These are phyloP conservation scores for Tetracladium setigerum DNA, from an alignment of 495 filamentous ascomycete species.

Conservation along the genomic window DNA sequence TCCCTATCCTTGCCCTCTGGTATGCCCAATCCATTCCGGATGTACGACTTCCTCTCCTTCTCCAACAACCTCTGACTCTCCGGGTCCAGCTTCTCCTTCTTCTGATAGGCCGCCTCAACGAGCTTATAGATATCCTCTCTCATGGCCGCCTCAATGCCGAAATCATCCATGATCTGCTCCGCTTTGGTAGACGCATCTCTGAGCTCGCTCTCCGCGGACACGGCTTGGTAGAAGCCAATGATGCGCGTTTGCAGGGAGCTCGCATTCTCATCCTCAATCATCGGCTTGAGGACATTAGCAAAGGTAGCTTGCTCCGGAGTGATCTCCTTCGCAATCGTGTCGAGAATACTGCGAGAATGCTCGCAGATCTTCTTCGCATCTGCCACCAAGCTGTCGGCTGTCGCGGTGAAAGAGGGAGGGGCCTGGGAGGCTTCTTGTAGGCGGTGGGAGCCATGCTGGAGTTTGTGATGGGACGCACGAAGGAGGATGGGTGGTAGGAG, in stretches of 20 bases:
- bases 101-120: constrained; percentile 44
- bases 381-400: constrained; percentile 62
- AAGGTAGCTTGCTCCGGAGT: constrained; percentile 59
- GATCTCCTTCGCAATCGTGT: constrained; percentile 65
- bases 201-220: constrained; percentile 59
- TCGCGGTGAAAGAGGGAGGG: constrained; percentile 81
- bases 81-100: constrained; percentile 29
- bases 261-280: constrained; percentile 61
- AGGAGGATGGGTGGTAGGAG: not conserved
- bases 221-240: constrained; percentile 72
- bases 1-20: constrained; percentile 45
- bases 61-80: constrained; percentile 48
- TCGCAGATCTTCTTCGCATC: constrained; percentile 73
- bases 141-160: constrained; percentile 51
- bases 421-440: constrained; percentile 72
- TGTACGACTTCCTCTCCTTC: constrained; percentile 49
- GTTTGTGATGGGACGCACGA: constrained; percentile 33
- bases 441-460: constrained; percentile 57
- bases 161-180: constrained; percentile 53
- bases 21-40: constrained; percentile 48
- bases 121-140: constrained; percentile 53
- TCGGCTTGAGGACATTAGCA: constrained; percentile 52
- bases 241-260: constrained; percentile 52
- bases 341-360: constrained; percentile 58
- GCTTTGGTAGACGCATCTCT: constrained; percentile 55